Base-by-base conservation (phyloP, 129 eudicot species). In the Arctium lappa region DNA sequence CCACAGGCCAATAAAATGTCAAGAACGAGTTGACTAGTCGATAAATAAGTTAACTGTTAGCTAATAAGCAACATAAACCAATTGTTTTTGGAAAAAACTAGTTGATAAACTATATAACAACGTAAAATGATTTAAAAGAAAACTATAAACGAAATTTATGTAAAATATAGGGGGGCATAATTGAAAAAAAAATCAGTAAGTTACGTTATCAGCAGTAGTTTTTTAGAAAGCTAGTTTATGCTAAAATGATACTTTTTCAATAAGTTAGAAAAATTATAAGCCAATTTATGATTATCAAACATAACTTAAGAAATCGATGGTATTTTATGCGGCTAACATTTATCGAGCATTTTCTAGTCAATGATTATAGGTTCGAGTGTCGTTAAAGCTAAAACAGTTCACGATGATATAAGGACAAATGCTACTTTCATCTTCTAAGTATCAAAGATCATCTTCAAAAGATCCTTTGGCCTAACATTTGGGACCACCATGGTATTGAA, bases 361-460 rank as follows among this genome's bases (percentile, higher is more conserved):
- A 16, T 76, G 34, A 30, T 6, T 75, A 30, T 75, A 6, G 68
- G 68, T n/a, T n/a, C 27, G 8, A 60, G 68, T n/a, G 1, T 16
- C 68, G 29, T 60, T 60, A 60, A 56, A 60, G 29, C 68, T 60
- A 60, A 60, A 16, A 60, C 22, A 9, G 5, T 60, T 16, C 12
- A 75, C 48, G 42, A 30, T 29, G 2, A 38, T 37, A 37, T 37
- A 72, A 36, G 11, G 10, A 10, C 42, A 40, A 18, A 22, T 2
- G 3, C 16, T 36, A 27, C 56, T 50, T 38, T 72, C 60, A 16
- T 60, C 50, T 80, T 1, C 16, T n/a, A 69, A 40, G 30, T 9
- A 66, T 80, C 83, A 18, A 18, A 33, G 27, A 50, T 80, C 71
- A 80, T 38, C 38, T 27, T 73, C 79, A 36, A 81, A 74, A 81